Conservation (phyloP, 2,329 filamentous ascomycete species). For the Aspergillus sp. region DNA sequence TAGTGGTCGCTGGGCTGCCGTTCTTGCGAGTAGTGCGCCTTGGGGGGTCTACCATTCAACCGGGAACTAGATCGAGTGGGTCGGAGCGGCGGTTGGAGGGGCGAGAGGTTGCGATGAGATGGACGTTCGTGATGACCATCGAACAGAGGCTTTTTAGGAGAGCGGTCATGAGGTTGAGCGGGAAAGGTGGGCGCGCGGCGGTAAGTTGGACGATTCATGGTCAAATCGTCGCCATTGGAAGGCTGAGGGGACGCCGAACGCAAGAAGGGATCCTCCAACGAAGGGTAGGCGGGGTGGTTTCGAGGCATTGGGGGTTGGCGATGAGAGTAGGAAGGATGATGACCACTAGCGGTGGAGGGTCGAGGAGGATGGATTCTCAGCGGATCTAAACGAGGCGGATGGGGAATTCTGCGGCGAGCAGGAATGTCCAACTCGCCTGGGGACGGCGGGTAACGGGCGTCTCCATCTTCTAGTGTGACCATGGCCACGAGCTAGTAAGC, state of each 20-base stretch:
- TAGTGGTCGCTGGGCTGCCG: conserved; percentile 23
- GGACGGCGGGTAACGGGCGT: conserved; percentile 32
- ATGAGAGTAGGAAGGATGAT: conserved; percentile 20
- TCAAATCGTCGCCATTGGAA: conserved; percentile 7
- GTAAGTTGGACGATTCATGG: conserved; percentile 15
- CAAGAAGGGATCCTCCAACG: conserved; percentile 14
- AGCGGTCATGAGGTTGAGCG: conserved; percentile 15
- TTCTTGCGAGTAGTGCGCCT: conserved; percentile 24
- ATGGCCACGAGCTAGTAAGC: conserved; percentile 38
- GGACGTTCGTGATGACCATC: conserved; percentile 24
- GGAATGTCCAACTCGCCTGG: conserved; percentile 29
- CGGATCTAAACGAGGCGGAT: conserved; percentile 29
- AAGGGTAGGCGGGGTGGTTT: conserved; percentile 12
- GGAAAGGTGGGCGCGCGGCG: conserved; percentile 20
- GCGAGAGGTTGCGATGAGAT: conserved; percentile 24
- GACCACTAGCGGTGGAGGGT: conserved; percentile 18
- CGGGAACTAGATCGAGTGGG: conserved; percentile 38
- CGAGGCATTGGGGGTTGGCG: conserved; percentile 18
- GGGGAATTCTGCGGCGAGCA: conserved; percentile 28
- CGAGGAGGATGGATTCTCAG: conserved; percentile 28
- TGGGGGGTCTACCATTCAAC: conserved; percentile 27
- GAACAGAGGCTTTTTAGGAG: conserved; percentile 15
- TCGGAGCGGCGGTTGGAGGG: conserved; percentile 26
- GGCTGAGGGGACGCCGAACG: conserved; percentile 17
- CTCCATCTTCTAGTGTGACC: conserved; percentile 41